Base-by-base conservation (phyloP, 331 rosid genomes). In the Spiraea crenata region DNA sequence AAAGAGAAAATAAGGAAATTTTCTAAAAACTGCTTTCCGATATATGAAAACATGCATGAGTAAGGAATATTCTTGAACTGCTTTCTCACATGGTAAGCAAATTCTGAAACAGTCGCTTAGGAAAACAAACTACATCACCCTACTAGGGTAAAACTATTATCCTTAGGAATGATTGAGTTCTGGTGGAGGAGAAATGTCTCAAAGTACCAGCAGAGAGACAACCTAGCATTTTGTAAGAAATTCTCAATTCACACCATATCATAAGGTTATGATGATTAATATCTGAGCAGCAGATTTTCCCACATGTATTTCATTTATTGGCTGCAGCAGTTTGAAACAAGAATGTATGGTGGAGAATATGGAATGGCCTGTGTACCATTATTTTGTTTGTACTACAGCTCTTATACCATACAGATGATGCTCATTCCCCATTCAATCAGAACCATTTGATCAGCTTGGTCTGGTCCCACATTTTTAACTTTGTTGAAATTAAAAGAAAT, bases 291-390 rank as follows among this genome's bases (percentile, higher is more conserved):
- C 63, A 65, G 73, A 60, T 19, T 66, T 44, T 76, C 62, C 83
- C 82, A 80, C 75, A 70, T 76, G 84, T 69, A 48, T 67, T 41
- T 56, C 79, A 70, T 81, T 83, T 64, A 84, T 77, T 82, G 84
- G 89, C 19, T 54, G 80, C 73, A 25, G 31, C 81, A 75, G 82
- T 39, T 79, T 84, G 85, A 25, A 25, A 82, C 81, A 80, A 63
- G 81, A 79, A 77, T 82, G 81, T 57, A 77, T 77, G 84, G 88
- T 68, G 78, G 83, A 84, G 80, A 82, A 84, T 86, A 69, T 81
- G 81, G 80, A 77, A 79, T 81, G 59, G 77, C 47, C 46, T 85
- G 79, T 85, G 79, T 73, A 79, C 79, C 70, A 64, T 75, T 77
- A 76, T 65, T 76, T 57, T 59, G 74, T 71, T 75, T 74, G 85